phyloP scores from a whole-genome alignment of 2,329 filamentous ascomycete genomes.

The Trichoderma gracile region DNA sequence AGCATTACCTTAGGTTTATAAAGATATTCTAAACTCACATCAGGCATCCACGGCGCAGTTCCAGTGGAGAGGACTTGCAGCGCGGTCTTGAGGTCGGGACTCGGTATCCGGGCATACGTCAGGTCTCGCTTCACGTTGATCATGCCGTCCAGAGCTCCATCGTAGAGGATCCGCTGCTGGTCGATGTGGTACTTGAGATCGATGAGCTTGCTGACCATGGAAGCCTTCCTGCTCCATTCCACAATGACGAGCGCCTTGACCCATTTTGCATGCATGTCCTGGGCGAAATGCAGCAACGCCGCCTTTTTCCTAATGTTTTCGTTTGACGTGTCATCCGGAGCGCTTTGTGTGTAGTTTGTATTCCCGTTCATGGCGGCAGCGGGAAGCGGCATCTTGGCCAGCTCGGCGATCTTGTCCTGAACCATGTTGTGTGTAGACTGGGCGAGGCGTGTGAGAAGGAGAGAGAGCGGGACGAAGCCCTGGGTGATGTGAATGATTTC shows the following conservation, averaged over 20 bases:
- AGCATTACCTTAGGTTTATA: constrained; percentile 36
- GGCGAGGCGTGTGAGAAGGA: constrained; percentile 73
- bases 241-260: constrained; percentile 89
- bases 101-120: constrained; percentile 72
- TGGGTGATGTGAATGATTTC: constrained; percentile 71
- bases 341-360: constrained; percentile 35
- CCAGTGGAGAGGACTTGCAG: constrained; percentile 81
- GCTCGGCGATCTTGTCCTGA: constrained; percentile 65
- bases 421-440: constrained; percentile 83
- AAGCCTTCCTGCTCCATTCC: constrained; percentile 81
- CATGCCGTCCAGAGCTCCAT: constrained; percentile 61
- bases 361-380: constrained; percentile 54
- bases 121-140: constrained; percentile 73
- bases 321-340: constrained; percentile 57
- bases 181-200: constrained; percentile 79
- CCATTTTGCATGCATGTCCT: constrained; percentile 80
- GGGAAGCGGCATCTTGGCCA: constrained; percentile 68
- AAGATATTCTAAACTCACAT: constrained; percentile 52
- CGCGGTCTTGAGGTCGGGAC: constrained; percentile 88
- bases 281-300: constrained; percentile 72
- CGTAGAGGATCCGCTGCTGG: constrained; percentile 61
- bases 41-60: constrained; percentile 74
- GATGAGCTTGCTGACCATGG: constrained; percentile 81
- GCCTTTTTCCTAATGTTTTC: constrained; percentile 77
- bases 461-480: constrained; percentile 73